Evolutionary conservation across 345 rosid species (phyloP).

Genomic region (Triadica sebifera): DNA sequence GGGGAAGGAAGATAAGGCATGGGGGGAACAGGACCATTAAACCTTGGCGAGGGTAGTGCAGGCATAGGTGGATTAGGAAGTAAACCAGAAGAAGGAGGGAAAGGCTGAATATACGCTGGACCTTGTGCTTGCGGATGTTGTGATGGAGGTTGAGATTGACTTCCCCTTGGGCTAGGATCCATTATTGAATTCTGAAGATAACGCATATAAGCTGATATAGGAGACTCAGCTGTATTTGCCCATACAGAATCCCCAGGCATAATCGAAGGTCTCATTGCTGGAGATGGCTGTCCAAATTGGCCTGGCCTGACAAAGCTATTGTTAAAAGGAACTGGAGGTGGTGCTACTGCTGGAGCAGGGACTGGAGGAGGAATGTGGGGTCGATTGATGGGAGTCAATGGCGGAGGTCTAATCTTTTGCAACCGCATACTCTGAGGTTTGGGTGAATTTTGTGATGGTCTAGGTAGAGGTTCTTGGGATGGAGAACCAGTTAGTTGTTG

Average conservation of each 20-base stretch:
- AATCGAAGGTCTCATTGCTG: slow-evolving; percentile 36
- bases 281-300: slow-evolving; percentile 45
- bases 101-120: slow-evolving; percentile 38
- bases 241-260: slow-evolving; percentile 44
- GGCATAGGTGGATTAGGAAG: slow-evolving; percentile 49
- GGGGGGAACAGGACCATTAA: slow-evolving; percentile 56
- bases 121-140: slow-evolving; percentile 22
- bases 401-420: slow-evolving; percentile 86
- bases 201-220: slow-evolving; percentile 77
- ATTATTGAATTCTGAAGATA: slow-evolving; percentile 64
- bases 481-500: slow-evolving; percentile 88
- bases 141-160: slow-evolving; percentile 35
- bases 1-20: slow-evolving; percentile 55
- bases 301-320: slow-evolving; percentile 25
- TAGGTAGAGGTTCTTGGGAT: slow-evolving; percentile 59
- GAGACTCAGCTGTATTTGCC: slow-evolving; percentile 67
- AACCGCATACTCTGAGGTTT: slow-evolving; percentile 74
- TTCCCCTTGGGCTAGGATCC: slow-evolving; percentile 50
- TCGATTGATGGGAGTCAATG: slow-evolving; percentile 62
- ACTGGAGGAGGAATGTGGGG: slow-evolving; percentile 46
- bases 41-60: slow-evolving; percentile 49
- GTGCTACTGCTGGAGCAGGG: slow-evolving; percentile 26
- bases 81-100: slow-evolving; percentile 42
- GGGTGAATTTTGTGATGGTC: slow-evolving; percentile 67
- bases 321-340: slow-evolving; percentile 18